These are phyloP conservation scores for Lignosus rhinocerotis DNA, from an alignment of 1,284 basidiomycete genomes.

Conservation along the genomic window DNA sequence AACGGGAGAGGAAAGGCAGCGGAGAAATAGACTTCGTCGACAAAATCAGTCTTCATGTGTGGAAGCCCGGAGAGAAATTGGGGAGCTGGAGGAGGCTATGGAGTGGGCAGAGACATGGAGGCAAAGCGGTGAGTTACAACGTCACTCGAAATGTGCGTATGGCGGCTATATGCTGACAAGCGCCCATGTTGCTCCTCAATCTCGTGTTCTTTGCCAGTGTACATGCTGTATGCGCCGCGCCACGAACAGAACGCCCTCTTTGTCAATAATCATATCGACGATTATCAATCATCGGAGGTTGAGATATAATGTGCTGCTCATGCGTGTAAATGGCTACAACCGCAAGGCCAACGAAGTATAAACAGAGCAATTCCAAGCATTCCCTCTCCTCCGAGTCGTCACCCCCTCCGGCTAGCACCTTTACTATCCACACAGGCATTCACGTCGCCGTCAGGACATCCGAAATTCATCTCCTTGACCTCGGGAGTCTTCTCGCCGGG, in stretches of 20 bases:
- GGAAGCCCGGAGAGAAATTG: neutral
- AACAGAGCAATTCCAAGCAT: neutral
- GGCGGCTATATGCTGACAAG: constrained; percentile 2
- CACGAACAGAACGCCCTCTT: no score
- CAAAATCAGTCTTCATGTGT: constrained; percentile 22
- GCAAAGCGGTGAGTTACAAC: neutral
- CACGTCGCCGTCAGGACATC: neutral
- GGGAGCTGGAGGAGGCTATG: neutral
- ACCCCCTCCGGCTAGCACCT: neutral
- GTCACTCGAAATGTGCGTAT: neutral
- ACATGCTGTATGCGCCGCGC: neutral
- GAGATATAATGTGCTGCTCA: neutral
- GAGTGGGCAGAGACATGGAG: constrained; percentile 1
- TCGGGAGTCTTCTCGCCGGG: neutral
- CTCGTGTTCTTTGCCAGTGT: neutral
- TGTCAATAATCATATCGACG: no score
- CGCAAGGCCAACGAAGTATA: neutral
- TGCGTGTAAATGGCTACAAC: neutral
- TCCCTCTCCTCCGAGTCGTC: neutral
- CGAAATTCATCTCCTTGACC: neutral
- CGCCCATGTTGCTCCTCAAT: neutral
- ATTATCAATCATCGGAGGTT: neutral
- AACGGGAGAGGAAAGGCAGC: constrained; percentile 39
- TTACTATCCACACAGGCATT: neutral
- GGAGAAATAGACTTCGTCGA: constrained; percentile 31